Conservation (phyloP, 2,329 filamentous ascomycete genomes). For the Pseudogymnoascus sp. region DNA sequence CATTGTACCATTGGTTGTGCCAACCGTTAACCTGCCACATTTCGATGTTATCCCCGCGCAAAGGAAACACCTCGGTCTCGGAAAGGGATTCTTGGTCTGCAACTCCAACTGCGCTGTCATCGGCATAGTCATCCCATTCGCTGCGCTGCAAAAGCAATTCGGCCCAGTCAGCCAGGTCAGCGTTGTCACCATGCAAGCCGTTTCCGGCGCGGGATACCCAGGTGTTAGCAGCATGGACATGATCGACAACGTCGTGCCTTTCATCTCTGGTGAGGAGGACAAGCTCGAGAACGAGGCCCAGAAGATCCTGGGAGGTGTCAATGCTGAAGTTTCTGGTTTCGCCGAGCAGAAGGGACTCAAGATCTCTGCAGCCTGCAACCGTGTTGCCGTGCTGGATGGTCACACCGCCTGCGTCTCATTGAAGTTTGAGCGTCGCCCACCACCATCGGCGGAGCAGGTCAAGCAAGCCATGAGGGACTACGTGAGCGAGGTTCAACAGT, state of each 20-base stretch:
- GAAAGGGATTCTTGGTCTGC: conserved; percentile 89
- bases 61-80: conserved; percentile 60
- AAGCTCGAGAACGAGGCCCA: conserved; percentile 92
- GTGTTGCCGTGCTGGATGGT: conserved; percentile 89
- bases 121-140: conserved; percentile 89
- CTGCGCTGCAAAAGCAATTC: conserved; percentile 78
- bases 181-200: conserved; percentile 90
- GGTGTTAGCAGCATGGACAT: conserved; percentile 92
- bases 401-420: conserved; percentile 93
- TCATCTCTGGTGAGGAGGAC: conserved; percentile 88
- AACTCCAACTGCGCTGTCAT: conserved; percentile 99
- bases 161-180: conserved; percentile 68
- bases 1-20: conserved; percentile 85
- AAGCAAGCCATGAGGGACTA: conserved; percentile 74
- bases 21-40: conserved; percentile 86
- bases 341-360: conserved; percentile 65
- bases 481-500: conserved; percentile 67
- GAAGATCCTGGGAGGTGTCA: conserved; percentile 81
- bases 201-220: conserved; percentile 86
- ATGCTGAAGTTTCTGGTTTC: conserved; percentile 64
- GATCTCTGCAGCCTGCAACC: conserved; percentile 83
- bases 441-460: conserved; percentile 68
- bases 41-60: conserved; percentile 86
- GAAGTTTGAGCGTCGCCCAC: conserved; percentile 66
- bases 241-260: conserved; percentile 91